Evolutionary conservation across 495 filamentous ascomycete species (phyloP).

Genomic region (Echria macrotheca): DNA sequence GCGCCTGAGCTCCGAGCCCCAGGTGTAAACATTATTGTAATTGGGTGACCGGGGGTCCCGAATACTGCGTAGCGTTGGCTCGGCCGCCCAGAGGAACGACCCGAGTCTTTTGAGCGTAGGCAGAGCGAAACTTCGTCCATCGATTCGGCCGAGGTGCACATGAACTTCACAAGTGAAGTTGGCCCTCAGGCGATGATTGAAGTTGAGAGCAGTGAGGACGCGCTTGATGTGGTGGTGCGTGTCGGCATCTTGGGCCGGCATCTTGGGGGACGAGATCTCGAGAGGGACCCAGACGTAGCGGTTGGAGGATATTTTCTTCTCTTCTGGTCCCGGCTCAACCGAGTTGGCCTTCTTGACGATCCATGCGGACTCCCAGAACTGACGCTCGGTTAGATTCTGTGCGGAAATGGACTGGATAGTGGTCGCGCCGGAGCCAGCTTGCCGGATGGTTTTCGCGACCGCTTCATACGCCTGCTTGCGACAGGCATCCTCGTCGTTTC

Average conservation of each 20-base stretch:
- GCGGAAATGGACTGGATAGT: slow-evolving; percentile 13
- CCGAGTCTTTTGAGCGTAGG: slow-evolving; percentile 24
- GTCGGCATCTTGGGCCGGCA: slow-evolving; percentile 12
- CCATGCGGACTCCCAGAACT: slow-evolving; percentile 27
- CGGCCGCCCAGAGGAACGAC: slow-evolving; percentile 26
- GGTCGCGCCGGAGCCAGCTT: slow-evolving; percentile 14
- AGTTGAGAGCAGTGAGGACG: slow-evolving; percentile 16
- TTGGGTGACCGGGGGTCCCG: slow-evolving; percentile 28
- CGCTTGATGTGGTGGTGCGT: slow-evolving; percentile 10
- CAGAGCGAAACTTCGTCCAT: slow-evolving; percentile 21
- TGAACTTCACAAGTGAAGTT: slow-evolving; percentile 32
- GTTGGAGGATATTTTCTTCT: slow-evolving; percentile 6
- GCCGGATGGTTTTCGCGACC: slow-evolving; percentile 19
- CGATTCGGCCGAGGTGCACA: slow-evolving; percentile 26
- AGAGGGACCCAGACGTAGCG: slow-evolving; percentile 24
- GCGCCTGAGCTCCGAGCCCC: slow-evolving; percentile 24
- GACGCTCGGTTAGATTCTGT: slow-evolving; percentile 11
- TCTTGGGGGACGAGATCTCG: slow-evolving; percentile 28
- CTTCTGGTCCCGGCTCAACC: slow-evolving; percentile 14
- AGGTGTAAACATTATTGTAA: slow-evolving; percentile 26
- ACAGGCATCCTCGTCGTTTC: background rate
- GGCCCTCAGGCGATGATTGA: slow-evolving; percentile 17
- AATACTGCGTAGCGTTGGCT: slow-evolving; percentile 27
- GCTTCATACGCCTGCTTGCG: slow-evolving; percentile 5
- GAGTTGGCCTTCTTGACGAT: slow-evolving; percentile 33